Evolutionary conservation across 192 early-diverging fungal species (phyloP).

Genomic region (Coemansia sp.): DNA sequence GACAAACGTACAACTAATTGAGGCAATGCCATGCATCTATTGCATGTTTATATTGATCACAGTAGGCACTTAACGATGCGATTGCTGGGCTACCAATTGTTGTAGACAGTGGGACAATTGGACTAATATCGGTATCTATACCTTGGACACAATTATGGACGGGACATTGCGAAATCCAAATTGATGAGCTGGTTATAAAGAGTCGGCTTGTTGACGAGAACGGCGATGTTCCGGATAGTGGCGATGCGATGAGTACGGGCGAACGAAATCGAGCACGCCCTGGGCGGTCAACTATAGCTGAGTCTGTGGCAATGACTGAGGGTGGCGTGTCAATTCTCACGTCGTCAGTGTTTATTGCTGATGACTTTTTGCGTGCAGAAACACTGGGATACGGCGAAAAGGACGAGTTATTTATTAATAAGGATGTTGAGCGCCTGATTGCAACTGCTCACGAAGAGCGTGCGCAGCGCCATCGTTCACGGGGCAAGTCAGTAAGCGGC

Average conservation of each 20-base stretch:
- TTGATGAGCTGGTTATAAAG: constrained; percentile 66
- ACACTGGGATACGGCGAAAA: constrained; percentile 63
- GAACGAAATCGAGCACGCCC: constrained; percentile 14
- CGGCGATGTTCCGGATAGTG: constrained; percentile 7
- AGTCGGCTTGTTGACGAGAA: constrained; percentile 24
- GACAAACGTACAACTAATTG: neutral
- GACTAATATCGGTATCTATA: constrained; percentile 65
- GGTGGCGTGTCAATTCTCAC: constrained; percentile 68
- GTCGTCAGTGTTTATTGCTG: constrained; percentile 84
- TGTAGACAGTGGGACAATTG: constrained; percentile 69
- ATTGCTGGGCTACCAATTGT: constrained; percentile 66
- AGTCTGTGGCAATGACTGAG: constrained; percentile 52
- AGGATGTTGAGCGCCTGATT: constrained; percentile 53
- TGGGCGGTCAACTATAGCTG: constrained; percentile 24
- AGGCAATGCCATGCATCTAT: neutral
- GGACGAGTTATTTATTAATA: constrained; percentile 55
- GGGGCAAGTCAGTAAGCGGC: constrained; percentile 9
- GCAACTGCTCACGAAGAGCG: constrained; percentile 50
- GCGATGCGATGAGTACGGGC: constrained; percentile 12
- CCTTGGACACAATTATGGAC: constrained; percentile 87
- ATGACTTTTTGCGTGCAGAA: constrained; percentile 77
- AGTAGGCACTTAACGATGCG: constrained; percentile 74
- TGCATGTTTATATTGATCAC: constrained; percentile 1
- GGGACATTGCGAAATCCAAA: constrained; percentile 71
- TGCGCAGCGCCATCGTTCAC: constrained; percentile 38